A percentile compares a stretch with the other conserved stretches of the same genome.
Conservation (phyloP, 2,329 filamentous ascomycete genomes). For the Ceratocystis alfenasii region DNA sequence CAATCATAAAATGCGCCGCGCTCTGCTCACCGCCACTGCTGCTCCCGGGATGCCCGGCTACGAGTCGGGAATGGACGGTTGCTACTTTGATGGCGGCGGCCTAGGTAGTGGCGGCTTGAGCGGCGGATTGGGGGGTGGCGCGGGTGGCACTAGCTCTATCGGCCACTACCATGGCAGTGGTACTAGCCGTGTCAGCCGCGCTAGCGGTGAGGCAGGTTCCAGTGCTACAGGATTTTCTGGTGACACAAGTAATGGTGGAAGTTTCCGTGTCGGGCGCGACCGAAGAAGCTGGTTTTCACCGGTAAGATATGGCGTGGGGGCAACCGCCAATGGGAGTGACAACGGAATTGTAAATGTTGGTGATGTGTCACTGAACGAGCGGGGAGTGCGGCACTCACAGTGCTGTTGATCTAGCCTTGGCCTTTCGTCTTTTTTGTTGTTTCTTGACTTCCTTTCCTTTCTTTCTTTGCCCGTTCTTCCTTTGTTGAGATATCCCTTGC, state of each 20-base stretch:
- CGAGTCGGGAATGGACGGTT: conserved; percentile 35
- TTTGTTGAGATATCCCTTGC: conserved; percentile 1
- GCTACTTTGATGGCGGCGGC: conserved; percentile 42
- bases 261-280: conserved; percentile 47
- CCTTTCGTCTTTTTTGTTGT: background rate
- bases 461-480: conserved; percentile 8
- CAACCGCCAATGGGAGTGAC: conserved; percentile 32
- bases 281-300: conserved; percentile 49
- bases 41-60: conserved; percentile 39
- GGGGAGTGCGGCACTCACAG: conserved; percentile 11
- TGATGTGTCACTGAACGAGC: conserved; percentile 29
- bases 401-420: conserved; percentile 25
- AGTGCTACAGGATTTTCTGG: conserved; percentile 25
- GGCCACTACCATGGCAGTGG: background rate
- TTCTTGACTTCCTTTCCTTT: background rate
- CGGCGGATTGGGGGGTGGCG: too few species aligned
- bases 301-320: too few species aligned
- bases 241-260: conserved; percentile 28
- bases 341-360: conserved; percentile 39
- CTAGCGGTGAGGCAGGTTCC: conserved; percentile 40
- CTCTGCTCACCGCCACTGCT: conserved; percentile 43
- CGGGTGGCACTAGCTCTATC: conserved; percentile 25
- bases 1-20: conserved; percentile 51
- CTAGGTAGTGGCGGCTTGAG: too few species aligned
- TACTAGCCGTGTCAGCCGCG: conserved; percentile 34